Conservation (phyloP, 371 early-diverging fungal species). For the Funneliformis caledonium region DNA sequence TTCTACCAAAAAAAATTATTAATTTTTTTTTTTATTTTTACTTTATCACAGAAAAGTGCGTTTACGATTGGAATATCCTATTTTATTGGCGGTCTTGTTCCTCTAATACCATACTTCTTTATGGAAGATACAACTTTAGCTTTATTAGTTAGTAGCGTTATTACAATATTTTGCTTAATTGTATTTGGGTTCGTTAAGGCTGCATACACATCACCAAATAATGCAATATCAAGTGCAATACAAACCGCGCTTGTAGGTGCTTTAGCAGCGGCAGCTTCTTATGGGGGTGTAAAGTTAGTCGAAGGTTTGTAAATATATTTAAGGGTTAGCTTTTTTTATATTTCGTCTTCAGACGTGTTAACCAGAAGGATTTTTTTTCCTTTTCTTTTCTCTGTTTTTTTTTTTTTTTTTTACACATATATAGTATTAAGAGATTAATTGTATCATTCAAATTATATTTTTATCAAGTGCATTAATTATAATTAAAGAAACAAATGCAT, state of each 20-base stretch:
- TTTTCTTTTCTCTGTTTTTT: too few relatives aligned
- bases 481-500: too few relatives aligned
- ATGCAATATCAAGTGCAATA: conserved; percentile 56
- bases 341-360: too few relatives aligned
- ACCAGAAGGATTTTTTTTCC: too few relatives aligned
- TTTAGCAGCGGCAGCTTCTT: conserved; percentile 66
- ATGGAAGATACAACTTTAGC: conserved; percentile 55
- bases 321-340: too few relatives aligned
- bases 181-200: conserved; percentile 72
- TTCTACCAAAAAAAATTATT: background rate
- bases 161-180: conserved; percentile 63
- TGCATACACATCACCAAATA: conserved; percentile 55
- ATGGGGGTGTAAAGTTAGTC: conserved; percentile 35
- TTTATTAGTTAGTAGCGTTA: conserved; percentile 58
- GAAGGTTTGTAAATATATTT: background rate
- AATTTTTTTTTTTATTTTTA: background rate
- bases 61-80: conserved; percentile 71
- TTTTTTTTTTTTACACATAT: too few relatives aligned
- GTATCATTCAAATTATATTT: too few relatives aligned
- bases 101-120: conserved; percentile 71
- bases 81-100: conserved; percentile 73
- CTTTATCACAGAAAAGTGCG: conserved; percentile 56
- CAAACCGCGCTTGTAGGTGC: conserved; percentile 70
- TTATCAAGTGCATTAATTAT: too few relatives aligned
- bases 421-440: too few relatives aligned